A percentile compares a stretch with the other conserved stretches of the same genome.
Conservation (phyloP, 2,329 filamentous ascomycete genomes). For the Exutisphaerella laricina region DNA sequence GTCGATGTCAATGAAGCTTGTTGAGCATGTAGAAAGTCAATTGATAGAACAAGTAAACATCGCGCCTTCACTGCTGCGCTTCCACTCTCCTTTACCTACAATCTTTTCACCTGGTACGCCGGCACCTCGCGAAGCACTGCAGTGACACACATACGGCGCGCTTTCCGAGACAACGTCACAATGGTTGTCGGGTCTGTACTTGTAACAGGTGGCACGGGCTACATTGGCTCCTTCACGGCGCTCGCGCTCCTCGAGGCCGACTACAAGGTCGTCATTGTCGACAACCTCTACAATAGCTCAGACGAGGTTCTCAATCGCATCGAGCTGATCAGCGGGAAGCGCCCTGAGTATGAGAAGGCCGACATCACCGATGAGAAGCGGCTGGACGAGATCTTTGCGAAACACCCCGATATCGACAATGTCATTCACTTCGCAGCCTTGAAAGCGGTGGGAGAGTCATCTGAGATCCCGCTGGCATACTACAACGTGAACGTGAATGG, state of each 20-base stretch:
- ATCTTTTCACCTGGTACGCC: no score
- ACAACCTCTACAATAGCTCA: constrained; percentile 97
- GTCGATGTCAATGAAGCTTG: no score
- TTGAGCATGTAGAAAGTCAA: no score
- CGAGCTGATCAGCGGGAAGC: constrained; percentile 85
- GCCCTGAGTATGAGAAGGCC: constrained; percentile 74
- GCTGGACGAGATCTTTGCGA: constrained; percentile 80
- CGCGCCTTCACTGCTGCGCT: no score
- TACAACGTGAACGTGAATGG: constrained; percentile 95
- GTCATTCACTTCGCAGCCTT: constrained; percentile 98
- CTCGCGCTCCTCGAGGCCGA: constrained; percentile 87
- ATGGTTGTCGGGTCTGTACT: constrained; percentile 25
- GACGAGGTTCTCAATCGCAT: constrained; percentile 89
- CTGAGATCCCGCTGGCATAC: constrained; percentile 92
- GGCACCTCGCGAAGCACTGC: no score
- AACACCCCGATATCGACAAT: constrained; percentile 90
- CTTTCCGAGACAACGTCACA: constrained; percentile 6
- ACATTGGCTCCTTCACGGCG: constrained; percentile 96
- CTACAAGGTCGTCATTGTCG: constrained; percentile 94
- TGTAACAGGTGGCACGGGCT: constrained; percentile 72
- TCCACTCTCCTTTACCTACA: no score
- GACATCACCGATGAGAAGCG: constrained; percentile 83
- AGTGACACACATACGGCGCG: no score
- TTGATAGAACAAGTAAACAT: no score
- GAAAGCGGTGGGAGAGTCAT: constrained; percentile 96